These are phyloP conservation scores for Cucurbita ficifolia DNA, from an alignment of 306 rosid genomes.

Conservation along the genomic window DNA sequence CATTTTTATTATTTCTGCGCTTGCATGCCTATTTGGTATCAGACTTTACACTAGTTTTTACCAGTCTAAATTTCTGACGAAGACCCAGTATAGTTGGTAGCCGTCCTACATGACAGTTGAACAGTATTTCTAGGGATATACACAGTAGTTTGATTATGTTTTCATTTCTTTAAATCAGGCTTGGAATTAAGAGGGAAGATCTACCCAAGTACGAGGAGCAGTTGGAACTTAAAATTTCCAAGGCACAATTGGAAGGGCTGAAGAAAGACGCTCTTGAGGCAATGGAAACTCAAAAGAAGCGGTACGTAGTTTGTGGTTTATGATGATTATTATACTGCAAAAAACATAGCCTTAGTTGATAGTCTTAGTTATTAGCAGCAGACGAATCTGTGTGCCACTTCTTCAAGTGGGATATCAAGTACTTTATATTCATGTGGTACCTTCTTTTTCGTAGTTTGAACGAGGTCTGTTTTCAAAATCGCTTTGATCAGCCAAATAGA, in stretches of 20 bases:
- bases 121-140: not conserved
- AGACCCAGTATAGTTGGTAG: not conserved
- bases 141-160: not conserved
- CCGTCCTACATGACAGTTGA: not conserved
- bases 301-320: slow-evolving; percentile 25
- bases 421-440: not conserved
- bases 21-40: not conserved
- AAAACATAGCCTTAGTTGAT: not conserved
- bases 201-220: slow-evolving; percentile 73
- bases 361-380: not conserved
- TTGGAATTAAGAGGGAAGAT: slow-evolving; percentile 58
- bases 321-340: not conserved
- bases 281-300: slow-evolving; percentile 81
- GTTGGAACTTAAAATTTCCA: slow-evolving; percentile 62
- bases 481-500: not conserved
- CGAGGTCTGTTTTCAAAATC: not conserved
- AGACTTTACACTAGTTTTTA: not conserved
- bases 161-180: slow-evolving; percentile 16
- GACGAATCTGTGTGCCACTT: not conserved
- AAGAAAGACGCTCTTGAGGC: slow-evolving; percentile 76
- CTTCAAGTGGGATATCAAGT: no score
- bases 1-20: not conserved
- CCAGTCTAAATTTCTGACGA: not conserved
- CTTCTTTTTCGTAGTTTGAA: not conserved
- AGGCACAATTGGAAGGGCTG: slow-evolving; percentile 76